These are phyloP conservation scores for Telopea speciosissima DNA, from an alignment of 177 flowering plant species.

Conservation along the genomic window DNA sequence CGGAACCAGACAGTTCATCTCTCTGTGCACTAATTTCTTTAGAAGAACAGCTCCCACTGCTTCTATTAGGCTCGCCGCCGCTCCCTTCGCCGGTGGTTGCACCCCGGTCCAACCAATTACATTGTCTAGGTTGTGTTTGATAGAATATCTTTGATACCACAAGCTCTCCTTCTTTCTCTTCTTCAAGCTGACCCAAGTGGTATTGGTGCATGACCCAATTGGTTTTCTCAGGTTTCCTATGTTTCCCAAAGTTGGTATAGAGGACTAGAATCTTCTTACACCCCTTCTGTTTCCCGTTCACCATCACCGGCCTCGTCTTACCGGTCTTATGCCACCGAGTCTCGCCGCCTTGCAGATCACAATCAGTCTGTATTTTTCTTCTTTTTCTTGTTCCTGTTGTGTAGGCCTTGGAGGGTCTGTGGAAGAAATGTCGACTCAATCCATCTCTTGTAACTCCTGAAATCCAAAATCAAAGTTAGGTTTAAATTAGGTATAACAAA, in stretches of 20 bases:
- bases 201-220: constrained; percentile 98
- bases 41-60: constrained; percentile 52
- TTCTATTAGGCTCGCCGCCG: constrained; percentile 26
- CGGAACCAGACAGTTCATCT: constrained; percentile 35
- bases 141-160: constrained; percentile 90
- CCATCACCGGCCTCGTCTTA: constrained; percentile 85
- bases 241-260: constrained; percentile 84
- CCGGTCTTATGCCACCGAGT: constrained; percentile 97
- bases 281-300: constrained; percentile 82
- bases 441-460: constrained; percentile 90
- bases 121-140: constrained; percentile 89
- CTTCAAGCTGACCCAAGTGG: constrained; percentile 79
- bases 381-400: constrained; percentile 90
- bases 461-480: constrained; percentile 49
- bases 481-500: constrained; percentile 55
- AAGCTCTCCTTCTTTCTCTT: constrained; percentile 90
- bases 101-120: constrained; percentile 56
- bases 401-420: constrained; percentile 91
- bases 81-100: constrained; percentile 35
- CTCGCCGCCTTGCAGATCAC: constrained; percentile 80
- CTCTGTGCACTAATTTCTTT: constrained; percentile 31
- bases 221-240: constrained; percentile 83
- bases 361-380: constrained; percentile 83
- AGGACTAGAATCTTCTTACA: constrained; percentile 91
- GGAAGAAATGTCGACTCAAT: constrained; percentile 84